phyloP scores from a whole-genome alignment of 306 rosid species.

The Benincasa hispida region DNA sequence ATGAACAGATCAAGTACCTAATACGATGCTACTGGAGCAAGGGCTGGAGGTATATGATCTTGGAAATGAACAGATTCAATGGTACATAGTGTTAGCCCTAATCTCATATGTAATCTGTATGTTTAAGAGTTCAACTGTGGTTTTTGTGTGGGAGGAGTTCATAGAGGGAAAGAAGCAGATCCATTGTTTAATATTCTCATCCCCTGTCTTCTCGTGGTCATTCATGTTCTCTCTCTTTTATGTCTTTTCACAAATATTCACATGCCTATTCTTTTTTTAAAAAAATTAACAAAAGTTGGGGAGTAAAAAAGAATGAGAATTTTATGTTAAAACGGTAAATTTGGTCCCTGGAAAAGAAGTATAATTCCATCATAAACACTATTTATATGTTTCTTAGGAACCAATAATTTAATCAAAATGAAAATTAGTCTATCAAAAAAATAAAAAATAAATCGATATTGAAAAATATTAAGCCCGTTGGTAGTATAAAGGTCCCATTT shows the following conservation, averaged over 20 bases:
- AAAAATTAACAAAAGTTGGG: too few relatives aligned
- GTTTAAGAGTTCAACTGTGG: neutral
- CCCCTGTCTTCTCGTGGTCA: neutral
- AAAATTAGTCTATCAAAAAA: too few relatives aligned
- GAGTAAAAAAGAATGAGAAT: too few relatives aligned
- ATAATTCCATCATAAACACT: too few relatives aligned
- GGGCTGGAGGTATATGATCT: neutral
- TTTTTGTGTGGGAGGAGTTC: neutral
- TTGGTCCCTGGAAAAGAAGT: too few relatives aligned
- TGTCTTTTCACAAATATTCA: neutral
- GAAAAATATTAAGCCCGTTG: too few relatives aligned
- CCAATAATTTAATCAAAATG: too few relatives aligned
- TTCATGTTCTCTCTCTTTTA: neutral
- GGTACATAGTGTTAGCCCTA: neutral
- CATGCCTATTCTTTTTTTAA: too few relatives aligned
- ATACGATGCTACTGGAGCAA: neutral
- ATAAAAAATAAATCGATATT: too few relatives aligned
- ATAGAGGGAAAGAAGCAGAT: neutral
- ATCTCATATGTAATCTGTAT: neutral
- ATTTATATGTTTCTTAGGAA: too few relatives aligned
- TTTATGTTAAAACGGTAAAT: too few relatives aligned
- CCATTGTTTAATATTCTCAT: neutral
- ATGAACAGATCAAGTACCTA: neutral
- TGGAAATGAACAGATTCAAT: neutral
- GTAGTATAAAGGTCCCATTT: too few relatives aligned